Base-by-base conservation (phyloP, 2,329 filamentous ascomycete species). In the Trichoderma sp. region DNA sequence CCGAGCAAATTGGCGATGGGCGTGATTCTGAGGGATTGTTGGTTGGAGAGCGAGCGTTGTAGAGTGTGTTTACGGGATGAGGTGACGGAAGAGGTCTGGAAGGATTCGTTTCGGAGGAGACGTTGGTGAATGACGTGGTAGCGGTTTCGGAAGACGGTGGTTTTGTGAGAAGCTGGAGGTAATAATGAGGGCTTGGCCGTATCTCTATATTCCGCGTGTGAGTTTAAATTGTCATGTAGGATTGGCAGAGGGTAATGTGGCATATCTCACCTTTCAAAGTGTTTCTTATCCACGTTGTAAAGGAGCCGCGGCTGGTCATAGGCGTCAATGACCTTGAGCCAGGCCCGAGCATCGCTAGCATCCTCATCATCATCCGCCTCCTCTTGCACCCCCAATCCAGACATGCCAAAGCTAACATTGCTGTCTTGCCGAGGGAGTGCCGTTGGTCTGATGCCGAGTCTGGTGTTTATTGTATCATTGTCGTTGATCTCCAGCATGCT, bases 61-160 rank as follows among this genome's bases (percentile, higher is more conserved):
- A 91, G 81, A 2, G 86, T 84, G n/a, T 82, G 81, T 65, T 83
- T 80, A 62, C 86, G 86, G 15, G 87, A 86, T 2, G 87, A 86
- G 8, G 91, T 88, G 70, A 97, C 90, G 23, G 92, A 87, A 1
- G 94, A 94, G 23, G 90, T 90, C 80, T 98, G 95, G 76, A 99
- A 99, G 23, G 93, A 91, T 81, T 98, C 94, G 79, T 98, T 98
- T 63, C 96, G 91, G 53, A 98, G 88, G 20, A 98, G 88, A 20
- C 96, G 91, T 80, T 98, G 95, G 79, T 98, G 93, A 65, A 98
- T 92, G 69, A 98, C 88, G 76, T 97, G 92, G 80, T 97, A 98
- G 74, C 95, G 89, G 79, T 98, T 95, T 74, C 94, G 90, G 82
- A 98, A 98, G 58, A 96, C 85, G 3, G 90, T 85, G 2, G 94